A percentile compares a stretch with the other conserved stretches of the same genome.
These are phyloP conservation scores for Bretschneidera sinensis DNA, from an alignment of 345 rosid genomes.

Conservation along the genomic window DNA sequence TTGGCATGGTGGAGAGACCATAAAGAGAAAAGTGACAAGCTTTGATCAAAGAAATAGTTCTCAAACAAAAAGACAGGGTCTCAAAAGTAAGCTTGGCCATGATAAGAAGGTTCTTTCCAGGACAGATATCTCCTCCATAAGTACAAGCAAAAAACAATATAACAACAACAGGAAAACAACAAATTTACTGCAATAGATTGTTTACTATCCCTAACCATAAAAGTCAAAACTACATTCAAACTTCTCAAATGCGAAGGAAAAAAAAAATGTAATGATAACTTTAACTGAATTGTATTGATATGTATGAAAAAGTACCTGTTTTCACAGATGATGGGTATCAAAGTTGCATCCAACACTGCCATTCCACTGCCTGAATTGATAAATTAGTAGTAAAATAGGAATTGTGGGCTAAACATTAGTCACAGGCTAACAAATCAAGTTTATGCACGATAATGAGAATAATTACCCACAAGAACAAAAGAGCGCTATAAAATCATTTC, in stretches of 20 bases:
- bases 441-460: constrained; percentile 4
- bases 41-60: constrained; percentile 25
- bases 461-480: constrained; percentile 1
- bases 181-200: background rate
- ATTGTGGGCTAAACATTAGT: background rate
- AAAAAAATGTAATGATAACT: constrained; percentile 7
- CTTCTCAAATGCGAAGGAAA: background rate
- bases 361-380: constrained; percentile 14
- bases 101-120: constrained; percentile 12
- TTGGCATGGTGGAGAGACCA: constrained; percentile 46
- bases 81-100: constrained; percentile 16
- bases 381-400: constrained; percentile 11
- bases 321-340: constrained; percentile 1
- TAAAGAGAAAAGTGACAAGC: constrained; percentile 24
- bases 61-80: constrained; percentile 14
- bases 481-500: background rate
- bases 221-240: constrained; percentile 14
- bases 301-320: background rate
- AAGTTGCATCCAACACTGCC: constrained; percentile 6
- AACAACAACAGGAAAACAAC: background rate
- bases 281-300: constrained; percentile 1
- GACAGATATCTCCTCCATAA: constrained; percentile 16
- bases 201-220: background rate
- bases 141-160: background rate
- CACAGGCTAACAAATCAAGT: constrained; percentile 2